Evolutionary conservation across 176 grass and related monocot genomes (phyloP).

Genomic region (Juncus inflexus): DNA sequence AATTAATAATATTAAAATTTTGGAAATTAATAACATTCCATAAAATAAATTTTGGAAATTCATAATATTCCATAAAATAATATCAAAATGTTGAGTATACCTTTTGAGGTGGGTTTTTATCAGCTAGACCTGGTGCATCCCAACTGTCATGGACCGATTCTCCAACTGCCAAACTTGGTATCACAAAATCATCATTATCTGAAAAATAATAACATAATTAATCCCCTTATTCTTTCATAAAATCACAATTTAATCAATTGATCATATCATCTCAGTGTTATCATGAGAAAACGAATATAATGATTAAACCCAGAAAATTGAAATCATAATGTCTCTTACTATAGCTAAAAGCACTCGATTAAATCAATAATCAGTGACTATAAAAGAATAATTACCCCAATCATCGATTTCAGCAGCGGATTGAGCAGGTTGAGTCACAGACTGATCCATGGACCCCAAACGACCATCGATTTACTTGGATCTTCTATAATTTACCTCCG

Average conservation of each 20-base stretch:
- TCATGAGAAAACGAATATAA: not conserved
- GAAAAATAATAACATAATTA: constrained; percentile 17
- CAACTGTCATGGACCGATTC: constrained; percentile 57
- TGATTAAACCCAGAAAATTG: not conserved
- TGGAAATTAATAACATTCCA: not conserved
- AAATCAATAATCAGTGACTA: not conserved
- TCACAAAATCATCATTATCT: constrained; percentile 94
- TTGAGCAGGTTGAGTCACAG: constrained; percentile 41
- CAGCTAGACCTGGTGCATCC: constrained; percentile 46
- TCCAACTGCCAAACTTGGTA: constrained; percentile 66
- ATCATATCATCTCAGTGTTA: not conserved
- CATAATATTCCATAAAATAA: too few species aligned
- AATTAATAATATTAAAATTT: constrained; percentile 3
- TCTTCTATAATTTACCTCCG: constrained; percentile 20
- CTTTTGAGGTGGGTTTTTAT: constrained; percentile 55
- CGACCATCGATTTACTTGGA: constrained; percentile 61
- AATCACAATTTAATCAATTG: not conserved
- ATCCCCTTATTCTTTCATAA: not conserved
- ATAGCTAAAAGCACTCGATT: too few species aligned
- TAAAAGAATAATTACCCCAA: constrained; percentile 44
- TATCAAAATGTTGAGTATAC: constrained; percentile 15
- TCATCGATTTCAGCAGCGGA: constrained; percentile 42
- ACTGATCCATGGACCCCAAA: constrained; percentile 64
- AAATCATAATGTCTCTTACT: not conserved
- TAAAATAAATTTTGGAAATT: too few species aligned